Evolutionary conservation across 148 eudicot species (phyloP), one percentile per base, ranked within the genome.

Genomic region (Nyssa sinensis): DNA sequence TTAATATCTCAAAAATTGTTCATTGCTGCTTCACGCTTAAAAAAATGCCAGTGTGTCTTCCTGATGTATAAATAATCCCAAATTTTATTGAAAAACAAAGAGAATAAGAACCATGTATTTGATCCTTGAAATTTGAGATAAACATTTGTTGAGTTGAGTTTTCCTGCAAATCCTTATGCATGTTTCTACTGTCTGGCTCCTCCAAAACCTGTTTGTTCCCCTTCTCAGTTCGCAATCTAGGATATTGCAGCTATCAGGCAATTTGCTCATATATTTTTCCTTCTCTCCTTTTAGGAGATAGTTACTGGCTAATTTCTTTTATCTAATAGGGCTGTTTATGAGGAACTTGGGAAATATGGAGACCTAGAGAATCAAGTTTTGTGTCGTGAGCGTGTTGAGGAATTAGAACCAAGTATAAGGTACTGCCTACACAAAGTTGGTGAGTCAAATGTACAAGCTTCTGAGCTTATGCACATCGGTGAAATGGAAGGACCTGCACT

Each of bases 401-500:
- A 92, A 85, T 83, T 94, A 61, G 97, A 94, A 81, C 98, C 98
- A 30, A 94, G 94, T 77, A 92, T 92, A 65, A 79, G 94, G 61
- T 94, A 90, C 79, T 92, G 98, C 81, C 79, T 90, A 65, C 98
- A 92, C 88, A 94, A 94, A 87, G 84, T 94, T 78, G 93, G 94
- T 67, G 87, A 92, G 78, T 94, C 98, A 78, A 92, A 92, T 64
- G 28, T 94, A 74, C 92, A 90, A 71, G 87, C 96, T 81, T 94
- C 97, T 63, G 96, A 94, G 69, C 90, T 94, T 66, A 75, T 87
- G 77, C 90, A 89, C 67, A 85, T 91, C 73, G 96, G 97, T 83
- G 98, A 94, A 80, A 90, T 90, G 93, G 98, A 94, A 79, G 98
- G 97, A 66, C 98, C 96, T 68, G 97, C 98, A 10, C 71, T 94